These are phyloP conservation scores for Macrophomina phaseolina DNA, from an alignment of 2,329 filamentous ascomycete genomes.

Conservation along the genomic window DNA sequence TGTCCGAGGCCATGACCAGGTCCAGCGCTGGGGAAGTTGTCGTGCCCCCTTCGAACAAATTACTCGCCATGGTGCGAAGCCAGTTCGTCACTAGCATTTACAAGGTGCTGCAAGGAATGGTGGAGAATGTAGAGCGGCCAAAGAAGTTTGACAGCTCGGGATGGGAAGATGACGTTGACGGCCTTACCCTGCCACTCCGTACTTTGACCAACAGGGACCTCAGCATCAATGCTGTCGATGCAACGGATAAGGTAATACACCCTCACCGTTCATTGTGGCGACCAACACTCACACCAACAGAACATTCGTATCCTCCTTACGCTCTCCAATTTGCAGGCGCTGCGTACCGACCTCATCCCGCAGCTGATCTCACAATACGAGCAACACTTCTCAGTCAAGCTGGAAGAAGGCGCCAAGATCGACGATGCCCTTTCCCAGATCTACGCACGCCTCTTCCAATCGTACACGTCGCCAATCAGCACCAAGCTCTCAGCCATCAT, in stretches of 20 bases:
- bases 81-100: constrained; percentile 95
- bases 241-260: constrained; percentile 41
- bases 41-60: constrained; percentile 80
- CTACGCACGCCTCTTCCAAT: constrained; percentile 86
- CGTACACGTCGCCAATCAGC: constrained; percentile 82
- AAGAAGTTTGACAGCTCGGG: constrained; percentile 65
- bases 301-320: constrained; percentile 94
- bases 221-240: constrained; percentile 42
- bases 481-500: constrained; percentile 60
- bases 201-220: constrained; percentile 31
- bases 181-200: constrained; percentile 45
- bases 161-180: constrained; percentile 59
- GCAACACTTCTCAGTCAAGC: constrained; percentile 88
- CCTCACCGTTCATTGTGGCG: neutral
- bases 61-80: constrained; percentile 86
- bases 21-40: constrained; percentile 80
- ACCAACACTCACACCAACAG: constrained; percentile 52
- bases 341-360: constrained; percentile 82
- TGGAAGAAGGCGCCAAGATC: constrained; percentile 92
- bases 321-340: constrained; percentile 84
- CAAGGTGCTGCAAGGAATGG: constrained; percentile 92
- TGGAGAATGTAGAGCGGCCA: constrained; percentile 89
- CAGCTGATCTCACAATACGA: constrained; percentile 92
- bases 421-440: constrained; percentile 90
- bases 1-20: constrained; percentile 82